Evolutionary conservation across 495 filamentous ascomycete genomes (phyloP).

Genomic region (Daldinia loculata): DNA sequence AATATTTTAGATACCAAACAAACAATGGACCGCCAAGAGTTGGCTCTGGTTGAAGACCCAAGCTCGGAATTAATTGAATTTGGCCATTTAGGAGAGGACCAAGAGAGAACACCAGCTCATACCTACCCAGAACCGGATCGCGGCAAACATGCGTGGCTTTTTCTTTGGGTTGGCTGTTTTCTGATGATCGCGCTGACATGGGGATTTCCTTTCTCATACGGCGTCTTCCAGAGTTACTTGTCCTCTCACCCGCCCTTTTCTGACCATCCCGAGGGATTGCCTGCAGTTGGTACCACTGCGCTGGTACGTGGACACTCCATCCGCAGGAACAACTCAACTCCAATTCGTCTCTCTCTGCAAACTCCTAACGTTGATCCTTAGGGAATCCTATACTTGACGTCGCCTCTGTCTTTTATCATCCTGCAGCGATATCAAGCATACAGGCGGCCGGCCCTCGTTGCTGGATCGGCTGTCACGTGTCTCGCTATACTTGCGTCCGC

Average conservation of each 20-base stretch:
- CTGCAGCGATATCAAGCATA: constrained; percentile 45
- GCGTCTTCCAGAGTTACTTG: constrained; percentile 60
- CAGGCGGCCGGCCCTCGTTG: constrained; percentile 46
- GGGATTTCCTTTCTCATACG: constrained; percentile 73
- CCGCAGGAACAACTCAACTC: not conserved
- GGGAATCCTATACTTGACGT: constrained; percentile 61
- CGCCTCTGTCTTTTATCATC: constrained; percentile 53
- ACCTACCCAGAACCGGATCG: constrained; percentile 54
- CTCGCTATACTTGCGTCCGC: constrained; percentile 55
- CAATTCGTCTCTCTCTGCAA: no score
- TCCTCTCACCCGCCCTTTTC: constrained; percentile 54
- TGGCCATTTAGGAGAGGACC: constrained; percentile 8
- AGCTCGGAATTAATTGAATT: constrained; percentile 17
- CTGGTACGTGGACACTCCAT: constrained; percentile 39
- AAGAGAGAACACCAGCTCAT: not conserved
- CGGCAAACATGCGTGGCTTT: constrained; percentile 71
- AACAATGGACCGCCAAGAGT: constrained; percentile 11
- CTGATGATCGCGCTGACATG: constrained; percentile 70
- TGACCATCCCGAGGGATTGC: constrained; percentile 50
- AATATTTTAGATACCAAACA: not conserved
- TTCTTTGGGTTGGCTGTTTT: constrained; percentile 66
- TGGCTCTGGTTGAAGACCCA: constrained; percentile 1
- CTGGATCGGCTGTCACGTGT: constrained; percentile 53
- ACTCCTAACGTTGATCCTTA: constrained; percentile 6
- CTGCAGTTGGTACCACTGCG: constrained; percentile 53